Evolutionary conservation across 345 rosid species (phyloP).

Genomic region (Heritiera littoralis): DNA sequence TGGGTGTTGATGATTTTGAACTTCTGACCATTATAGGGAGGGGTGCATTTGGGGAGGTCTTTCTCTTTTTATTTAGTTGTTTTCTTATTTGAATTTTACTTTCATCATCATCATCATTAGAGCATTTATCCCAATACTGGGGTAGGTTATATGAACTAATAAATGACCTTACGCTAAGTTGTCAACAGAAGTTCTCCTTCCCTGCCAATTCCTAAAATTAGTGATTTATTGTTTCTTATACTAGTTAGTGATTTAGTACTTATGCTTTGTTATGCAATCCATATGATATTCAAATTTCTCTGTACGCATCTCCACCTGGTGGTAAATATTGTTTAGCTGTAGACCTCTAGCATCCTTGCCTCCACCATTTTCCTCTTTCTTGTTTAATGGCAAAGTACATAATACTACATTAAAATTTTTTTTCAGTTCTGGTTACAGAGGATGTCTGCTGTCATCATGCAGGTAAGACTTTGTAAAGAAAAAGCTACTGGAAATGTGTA

Average conservation of each 20-base stretch:
- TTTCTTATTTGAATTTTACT: constrained; percentile 8
- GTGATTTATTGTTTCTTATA: not conserved
- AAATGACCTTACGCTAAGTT: no score
- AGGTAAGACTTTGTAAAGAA: constrained; percentile 57
- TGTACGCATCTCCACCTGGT: not conserved
- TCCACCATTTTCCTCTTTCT: not conserved
- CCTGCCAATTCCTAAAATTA: no score
- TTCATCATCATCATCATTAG: not conserved
- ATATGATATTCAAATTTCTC: not conserved
- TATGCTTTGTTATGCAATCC: constrained; percentile 1
- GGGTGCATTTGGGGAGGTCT: constrained; percentile 58
- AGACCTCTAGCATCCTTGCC: not conserved
- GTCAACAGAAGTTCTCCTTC: no score
- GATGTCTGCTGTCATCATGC: constrained; percentile 23
- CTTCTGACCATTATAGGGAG: constrained; percentile 49
- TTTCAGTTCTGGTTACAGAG: constrained; percentile 8
- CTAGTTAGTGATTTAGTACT: constrained; percentile 3
- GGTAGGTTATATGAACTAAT: no score
- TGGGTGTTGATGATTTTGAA: constrained; percentile 54
- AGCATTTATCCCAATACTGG: no score
- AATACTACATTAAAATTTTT: not conserved
- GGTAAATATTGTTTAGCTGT: not conserved
- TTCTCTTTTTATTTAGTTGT: not conserved
- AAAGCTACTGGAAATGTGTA: constrained; percentile 61
- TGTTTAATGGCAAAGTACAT: not conserved